A percentile compares a stretch with the other conserved stretches of the same genome.
Conservation (phyloP, 75 land plant species). For the Pinus tabuliformis region DNA sequence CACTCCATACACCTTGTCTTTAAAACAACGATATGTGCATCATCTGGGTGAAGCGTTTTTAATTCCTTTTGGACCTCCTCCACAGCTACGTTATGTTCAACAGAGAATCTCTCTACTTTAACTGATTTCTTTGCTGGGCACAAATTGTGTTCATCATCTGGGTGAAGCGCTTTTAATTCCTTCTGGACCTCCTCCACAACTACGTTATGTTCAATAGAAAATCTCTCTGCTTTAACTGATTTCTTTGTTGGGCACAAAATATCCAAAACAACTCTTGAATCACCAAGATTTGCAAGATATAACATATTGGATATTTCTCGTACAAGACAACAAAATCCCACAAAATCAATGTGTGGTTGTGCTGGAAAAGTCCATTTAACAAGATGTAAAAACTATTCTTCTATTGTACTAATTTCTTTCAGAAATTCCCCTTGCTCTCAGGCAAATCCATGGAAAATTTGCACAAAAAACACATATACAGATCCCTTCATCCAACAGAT, state of each 20-base stretch:
- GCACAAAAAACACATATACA: neutral
- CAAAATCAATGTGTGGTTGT: conserved; percentile 60
- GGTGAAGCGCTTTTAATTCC: no score
- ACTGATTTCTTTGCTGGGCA: conserved; percentile 4
- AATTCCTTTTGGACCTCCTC: conserved; percentile 70
- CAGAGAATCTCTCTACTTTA: conserved; percentile 52
- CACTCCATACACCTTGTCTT: conserved; percentile 72
- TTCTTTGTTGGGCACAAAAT: no score
- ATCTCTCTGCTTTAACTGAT: no score
- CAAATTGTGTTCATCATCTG: no score
- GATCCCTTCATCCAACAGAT: neutral
- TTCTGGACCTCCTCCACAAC: no score
- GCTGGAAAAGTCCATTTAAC: conserved; percentile 36
- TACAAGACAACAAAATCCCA: conserved; percentile 74
- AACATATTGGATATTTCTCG: conserved; percentile 51
- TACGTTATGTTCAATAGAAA: no score
- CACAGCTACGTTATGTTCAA: conserved; percentile 64
- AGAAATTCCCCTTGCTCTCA: conserved; percentile 58
- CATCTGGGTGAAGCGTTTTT: conserved; percentile 68
- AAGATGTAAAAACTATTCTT: no score
- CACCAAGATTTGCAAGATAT: conserved; percentile 73
- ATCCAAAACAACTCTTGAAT: conserved; percentile 50
- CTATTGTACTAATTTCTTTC: conserved; percentile 62
- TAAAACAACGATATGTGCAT: conserved; percentile 56
- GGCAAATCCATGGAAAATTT: conserved; percentile 1